Conservation (phyloP, 352 stramenopile genomes). For the Globisporangium solare region DNA sequence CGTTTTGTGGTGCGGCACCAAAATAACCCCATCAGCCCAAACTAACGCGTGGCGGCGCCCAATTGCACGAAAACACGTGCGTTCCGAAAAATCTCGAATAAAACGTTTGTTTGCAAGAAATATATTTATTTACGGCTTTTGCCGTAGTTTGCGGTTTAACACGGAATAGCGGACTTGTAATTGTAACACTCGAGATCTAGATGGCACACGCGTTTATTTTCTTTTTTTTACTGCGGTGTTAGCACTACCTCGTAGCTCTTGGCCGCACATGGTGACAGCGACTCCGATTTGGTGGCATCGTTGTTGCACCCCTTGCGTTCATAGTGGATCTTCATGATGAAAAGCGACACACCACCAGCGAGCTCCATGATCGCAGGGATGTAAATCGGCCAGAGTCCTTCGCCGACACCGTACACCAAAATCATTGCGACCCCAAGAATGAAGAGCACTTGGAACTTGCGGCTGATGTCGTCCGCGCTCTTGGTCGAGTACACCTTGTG, state of each 20-base stretch:
- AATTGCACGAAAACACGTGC: neutral
- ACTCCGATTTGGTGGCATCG: neutral
- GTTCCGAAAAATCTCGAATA: neutral
- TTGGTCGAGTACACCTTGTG: constrained; percentile 54
- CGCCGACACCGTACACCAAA: constrained; percentile 31
- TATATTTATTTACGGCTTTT: neutral
- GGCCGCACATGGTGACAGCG: constrained; percentile 4
- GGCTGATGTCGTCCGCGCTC: constrained; percentile 37
- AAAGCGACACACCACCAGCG: constrained; percentile 19
- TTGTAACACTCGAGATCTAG: too few species aligned
- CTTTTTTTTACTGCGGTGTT: constrained; percentile 13
- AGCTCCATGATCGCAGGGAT: constrained; percentile 37
- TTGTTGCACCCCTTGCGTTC: constrained; percentile 12
- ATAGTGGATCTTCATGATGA: constrained; percentile 33
- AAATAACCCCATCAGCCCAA: constrained; percentile 1
- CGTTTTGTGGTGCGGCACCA: neutral
- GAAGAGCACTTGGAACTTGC: constrained; percentile 36
- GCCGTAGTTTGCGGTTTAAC: too few species aligned
- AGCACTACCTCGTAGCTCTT: constrained; percentile 9
- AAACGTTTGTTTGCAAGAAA: neutral
- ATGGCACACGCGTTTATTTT: too few species aligned
- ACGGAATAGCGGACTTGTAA: too few species aligned
- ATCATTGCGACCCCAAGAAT: constrained; percentile 26
- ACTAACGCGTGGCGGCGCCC: constrained; percentile 4
- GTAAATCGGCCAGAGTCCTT: constrained; percentile 42